Evolutionary conservation across 257 asterid species (phyloP), one percentile per base, ranked within the genome.

Genomic region (Jacaranda copaia): DNA sequence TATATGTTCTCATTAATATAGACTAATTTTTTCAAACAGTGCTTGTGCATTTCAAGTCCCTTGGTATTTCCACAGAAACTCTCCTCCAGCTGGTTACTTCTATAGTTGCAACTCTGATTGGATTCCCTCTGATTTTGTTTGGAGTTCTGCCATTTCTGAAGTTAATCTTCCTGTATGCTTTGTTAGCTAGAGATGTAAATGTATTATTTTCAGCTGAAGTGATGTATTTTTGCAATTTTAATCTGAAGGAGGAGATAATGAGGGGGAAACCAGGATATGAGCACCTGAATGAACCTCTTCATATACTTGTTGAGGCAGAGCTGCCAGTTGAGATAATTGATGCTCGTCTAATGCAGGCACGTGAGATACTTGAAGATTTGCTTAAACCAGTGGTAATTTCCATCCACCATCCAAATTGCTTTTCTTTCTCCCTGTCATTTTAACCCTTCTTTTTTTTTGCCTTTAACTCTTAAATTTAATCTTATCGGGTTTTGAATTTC

Each of bases 221-320:
- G 6, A 25, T 72, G 57, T 42, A 5, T 58, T 65, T 11, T 16
- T 19, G 36, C 46, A 35, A 36, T 68, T 15, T 77, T 65, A 64
- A 80, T 25, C 64, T 81, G 55, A 71, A 91, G 96, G 96, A 91
- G 86, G 96, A 89, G 73, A 80, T 87, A 84, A 83, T 91, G 94
- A 84, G 93, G 75, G 96, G 96, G 51, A 89, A 89, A 80, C 93
- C 91, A 2, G 94, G 96, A 55, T 91, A 82, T 60, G 96, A 89
- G 70, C 96, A 91, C 80, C 85, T 91, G 80, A 89, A 91, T 15
- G 96, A 91, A 73, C 91, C 93, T 60, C 91, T 91, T 55, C 94
- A 89, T 81, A 73, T 89, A 70, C 82, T 91, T 51, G 82, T 91
- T 64, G 94, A 91, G 83, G 93, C 93, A 12, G 94, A 91, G 78